These are phyloP conservation scores for Malus hybrid DNA, from an alignment of 331 rosid genomes.

Conservation along the genomic window DNA sequence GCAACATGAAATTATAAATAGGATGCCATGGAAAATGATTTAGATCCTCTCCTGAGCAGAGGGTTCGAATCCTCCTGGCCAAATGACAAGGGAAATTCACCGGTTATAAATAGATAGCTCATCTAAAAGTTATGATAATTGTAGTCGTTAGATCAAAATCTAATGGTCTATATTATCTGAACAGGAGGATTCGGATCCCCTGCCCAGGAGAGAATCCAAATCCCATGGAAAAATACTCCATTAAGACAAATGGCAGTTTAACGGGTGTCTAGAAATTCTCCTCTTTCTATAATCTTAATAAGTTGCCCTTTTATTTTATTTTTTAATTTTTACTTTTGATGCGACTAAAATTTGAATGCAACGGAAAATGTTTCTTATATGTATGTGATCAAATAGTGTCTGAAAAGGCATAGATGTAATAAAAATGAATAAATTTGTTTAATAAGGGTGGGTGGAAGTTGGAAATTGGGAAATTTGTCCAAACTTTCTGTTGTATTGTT, in stretches of 20 bases:
- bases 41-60: no score
- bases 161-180: no score
- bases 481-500: neutral
- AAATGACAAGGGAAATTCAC: no score
- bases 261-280: neutral
- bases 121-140: no score
- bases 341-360: no score
- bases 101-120: no score
- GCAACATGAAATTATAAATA: neutral
- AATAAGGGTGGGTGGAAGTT: neutral
- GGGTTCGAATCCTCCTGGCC: no score
- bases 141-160: no score
- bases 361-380: neutral
- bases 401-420: neutral
- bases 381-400: fast-evolving
- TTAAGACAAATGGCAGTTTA: neutral
- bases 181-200: no score
- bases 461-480: neutral
- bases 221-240: neutral
- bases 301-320: neutral
- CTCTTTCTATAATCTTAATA: neutral
- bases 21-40: neutral
- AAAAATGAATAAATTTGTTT: neutral
- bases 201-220: no score
- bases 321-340: no score